phyloP scores from a whole-genome alignment of 176 grass and related monocot genomes.

The Puccinellia tenuiflora region DNA sequence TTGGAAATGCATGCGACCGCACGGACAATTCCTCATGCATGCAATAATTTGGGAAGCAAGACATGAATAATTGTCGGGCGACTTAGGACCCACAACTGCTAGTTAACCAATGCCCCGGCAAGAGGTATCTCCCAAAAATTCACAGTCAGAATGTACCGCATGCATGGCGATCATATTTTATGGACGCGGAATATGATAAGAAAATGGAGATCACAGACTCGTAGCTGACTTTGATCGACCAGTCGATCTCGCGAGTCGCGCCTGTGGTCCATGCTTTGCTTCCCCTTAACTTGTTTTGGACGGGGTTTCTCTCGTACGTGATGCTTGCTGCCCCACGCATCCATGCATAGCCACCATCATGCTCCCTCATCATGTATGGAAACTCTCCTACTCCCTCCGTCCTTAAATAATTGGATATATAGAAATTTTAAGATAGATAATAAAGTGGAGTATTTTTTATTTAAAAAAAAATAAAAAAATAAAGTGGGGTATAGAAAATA shows the following conservation, averaged over 20 bases:
- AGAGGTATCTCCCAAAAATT: background rate
- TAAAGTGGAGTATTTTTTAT: no score
- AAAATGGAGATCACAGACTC: background rate
- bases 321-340: background rate
- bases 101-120: background rate
- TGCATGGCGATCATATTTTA: background rate
- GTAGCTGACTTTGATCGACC: background rate
- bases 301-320: background rate
- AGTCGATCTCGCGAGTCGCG: no score
- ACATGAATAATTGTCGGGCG: conserved; percentile 11
- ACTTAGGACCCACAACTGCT: background rate
- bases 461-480: no score
- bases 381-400: no score
- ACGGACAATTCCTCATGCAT: conserved; percentile 15
- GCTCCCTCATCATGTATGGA: no score
- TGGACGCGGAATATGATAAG: background rate
- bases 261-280: background rate
- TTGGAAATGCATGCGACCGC: background rate
- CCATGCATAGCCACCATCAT: no score
- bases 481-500: no score
- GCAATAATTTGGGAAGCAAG: conserved; percentile 13
- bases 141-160: background rate
- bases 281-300: background rate
- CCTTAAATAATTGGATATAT: no score
- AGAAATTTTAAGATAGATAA: no score